These are phyloP conservation scores for Corylus americana DNA, from an alignment of 306 rosid genomes.

Conservation along the genomic window DNA sequence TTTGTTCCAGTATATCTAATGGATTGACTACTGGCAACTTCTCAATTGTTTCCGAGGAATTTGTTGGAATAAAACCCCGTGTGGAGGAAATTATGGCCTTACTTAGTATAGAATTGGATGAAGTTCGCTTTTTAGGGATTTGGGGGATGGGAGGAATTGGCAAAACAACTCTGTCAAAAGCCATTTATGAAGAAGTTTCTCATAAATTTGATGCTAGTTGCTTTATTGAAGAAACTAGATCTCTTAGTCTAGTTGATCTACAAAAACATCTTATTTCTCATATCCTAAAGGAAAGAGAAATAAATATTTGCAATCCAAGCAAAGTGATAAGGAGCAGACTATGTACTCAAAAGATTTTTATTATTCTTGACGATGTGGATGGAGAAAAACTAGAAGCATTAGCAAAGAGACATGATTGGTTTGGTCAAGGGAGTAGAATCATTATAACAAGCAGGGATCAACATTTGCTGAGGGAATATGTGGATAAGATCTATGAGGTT, in stretches of 20 bases:
- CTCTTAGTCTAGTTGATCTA: background rate
- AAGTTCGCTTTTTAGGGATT: slow-evolving; percentile 25
- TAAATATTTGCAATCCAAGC: too few relatives aligned
- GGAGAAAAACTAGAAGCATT: too few relatives aligned
- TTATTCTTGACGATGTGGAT: too few relatives aligned
- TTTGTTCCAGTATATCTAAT: background rate
- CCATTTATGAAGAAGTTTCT: background rate
- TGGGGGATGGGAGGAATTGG: slow-evolving; percentile 23
- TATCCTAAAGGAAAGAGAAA: background rate
- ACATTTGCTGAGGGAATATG: too few relatives aligned
- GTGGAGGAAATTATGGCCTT: too few relatives aligned
- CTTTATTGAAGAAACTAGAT: slow-evolving; percentile 1
- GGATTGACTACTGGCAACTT: background rate
- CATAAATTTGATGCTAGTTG: slow-evolving; percentile 5
- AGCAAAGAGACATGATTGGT: too few relatives aligned
- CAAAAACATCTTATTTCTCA: background rate
- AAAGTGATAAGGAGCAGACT: too few relatives aligned
- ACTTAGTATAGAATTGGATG: background rate
- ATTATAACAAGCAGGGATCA: too few relatives aligned
- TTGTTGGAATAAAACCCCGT: slow-evolving; percentile 9
- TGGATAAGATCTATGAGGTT: too few relatives aligned
- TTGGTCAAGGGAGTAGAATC: too few relatives aligned
- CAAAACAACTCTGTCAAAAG: slow-evolving; percentile 9
- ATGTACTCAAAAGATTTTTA: too few relatives aligned
- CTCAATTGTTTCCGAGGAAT: background rate